Evolutionary conservation across 305 asterid genomes (phyloP), one percentile per base, ranked within the genome.

Genomic region (Fraxinus angustifolia): DNA sequence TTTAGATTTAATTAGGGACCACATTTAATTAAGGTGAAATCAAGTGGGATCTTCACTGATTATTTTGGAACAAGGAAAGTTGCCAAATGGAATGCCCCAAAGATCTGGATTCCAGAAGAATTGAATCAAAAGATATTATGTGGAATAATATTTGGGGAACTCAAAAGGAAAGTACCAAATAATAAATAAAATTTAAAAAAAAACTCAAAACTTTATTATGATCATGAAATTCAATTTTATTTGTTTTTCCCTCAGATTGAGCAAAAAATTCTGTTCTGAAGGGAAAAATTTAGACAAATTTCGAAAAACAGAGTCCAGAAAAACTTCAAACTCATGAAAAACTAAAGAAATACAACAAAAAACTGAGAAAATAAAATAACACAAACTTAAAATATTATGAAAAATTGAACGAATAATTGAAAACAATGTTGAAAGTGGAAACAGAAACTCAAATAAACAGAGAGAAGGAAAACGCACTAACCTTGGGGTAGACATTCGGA

Each of bases 401-500:
- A 38, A 38, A 11, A 36, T 0, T 16, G 58, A 28, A 74, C n/a
- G n/a, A 23, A 17, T 14, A 10, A 42, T 75, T 2, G 19, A 23
- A 76, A 14, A 82, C 75, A 83, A 33, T 80, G 74, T n/a, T 38
- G 73, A 67, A n/a, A 70, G 48, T 8, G 28, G 33, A 60, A 23
- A 28, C 73, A 23, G 73, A 28, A 28, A 65, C 73, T 28, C 16
- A 8, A 11, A 26, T 14, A 65, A 12, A 62, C 16, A 71, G 79
- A 14, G 40, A 28, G 6, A 60, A 23, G 23, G 53, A 42, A 40
- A 40, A 10, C 67, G 8, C 8, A 73, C 84, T 28, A 72, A 95
- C 99, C 98, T 95, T 3, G 98, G 99, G 21, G 95, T 91, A 70
- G 90, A 91, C 99, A 95, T 94, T 65, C 98, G 93, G 81, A 87